A percentile compares a stretch with the other conserved stretches of the same genome.
These are phyloP conservation scores for Leishmania guyanensis DNA, from an alignment of 208 protist genomes.

Conservation along the genomic window DNA sequence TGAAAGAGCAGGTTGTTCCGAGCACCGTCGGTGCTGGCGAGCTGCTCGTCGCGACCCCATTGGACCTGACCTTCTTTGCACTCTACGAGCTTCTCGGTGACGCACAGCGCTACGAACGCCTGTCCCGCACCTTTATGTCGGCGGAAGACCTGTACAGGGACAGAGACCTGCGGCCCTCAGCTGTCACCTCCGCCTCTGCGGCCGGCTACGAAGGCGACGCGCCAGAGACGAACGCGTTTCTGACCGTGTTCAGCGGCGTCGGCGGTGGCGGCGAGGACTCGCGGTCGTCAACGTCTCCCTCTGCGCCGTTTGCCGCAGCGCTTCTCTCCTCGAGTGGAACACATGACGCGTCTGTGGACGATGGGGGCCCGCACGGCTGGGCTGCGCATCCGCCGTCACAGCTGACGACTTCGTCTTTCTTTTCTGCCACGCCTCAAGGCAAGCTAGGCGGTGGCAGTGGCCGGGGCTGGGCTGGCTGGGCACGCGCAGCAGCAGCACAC, in stretches of 20 bases:
- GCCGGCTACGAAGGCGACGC: not conserved
- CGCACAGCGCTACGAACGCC: conserved; percentile 5
- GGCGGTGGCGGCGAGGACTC: conserved; percentile 12
- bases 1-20: conserved; percentile 12
- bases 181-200: not conserved
- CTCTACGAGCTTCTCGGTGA: conserved; percentile 39
- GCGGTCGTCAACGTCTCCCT: conserved; percentile 9
- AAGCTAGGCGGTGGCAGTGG: too few relatives aligned
- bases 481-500: conserved; percentile 35
- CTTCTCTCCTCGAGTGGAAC: not conserved
- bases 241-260: conserved; percentile 15
- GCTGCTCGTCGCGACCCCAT: conserved; percentile 43
- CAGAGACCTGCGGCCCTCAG: not conserved
- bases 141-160: conserved; percentile 17
- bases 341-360: not conserved
- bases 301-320: not conserved
- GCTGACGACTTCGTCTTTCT: not conserved
- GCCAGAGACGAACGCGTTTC: not conserved
- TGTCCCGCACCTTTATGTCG: conserved; percentile 19
- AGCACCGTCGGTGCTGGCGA: conserved; percentile 5
- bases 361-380: not conserved
- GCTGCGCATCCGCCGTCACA: not conserved
- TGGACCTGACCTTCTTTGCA: conserved; percentile 68
- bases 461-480: conserved; percentile 45
- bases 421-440: not conserved